Base-by-base conservation (phyloP, 2,329 filamentous ascomycete genomes). In the Teratosphaeria nubilosa region DNA sequence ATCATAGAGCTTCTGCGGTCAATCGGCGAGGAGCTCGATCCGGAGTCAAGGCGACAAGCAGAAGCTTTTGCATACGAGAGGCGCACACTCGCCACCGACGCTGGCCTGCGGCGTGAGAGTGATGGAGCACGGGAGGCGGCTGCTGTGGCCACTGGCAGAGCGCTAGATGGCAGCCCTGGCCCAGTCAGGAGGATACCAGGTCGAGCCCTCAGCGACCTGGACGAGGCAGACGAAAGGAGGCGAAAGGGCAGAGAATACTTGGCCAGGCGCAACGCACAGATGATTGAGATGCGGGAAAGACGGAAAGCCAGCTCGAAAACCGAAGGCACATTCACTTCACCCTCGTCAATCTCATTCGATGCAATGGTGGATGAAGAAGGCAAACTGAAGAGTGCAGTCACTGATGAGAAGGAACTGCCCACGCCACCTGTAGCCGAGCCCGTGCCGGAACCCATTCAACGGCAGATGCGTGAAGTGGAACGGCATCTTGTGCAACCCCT, bases 11-110 rank as follows among this genome's bases (percentile, higher is more conserved):
- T 82, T 14, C 70, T 86, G 32, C 78, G 84, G 65, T 79, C 76
- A 41, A 75, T 85, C 11, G 82, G 82, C 54, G 81, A 86, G 68
- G 82, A 84, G 55, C 77, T 85, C 41, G 77, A 82, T 55, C 79
- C 80, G 3, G 70, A 68, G 67, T 75, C 64, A 67, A 64, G 64
- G 60, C 69, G 60, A 58, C 58, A 70, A 70, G 58, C 68, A 30
- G 71, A 73, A 56, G 71, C 70, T 5, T 72, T 73, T 57, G 71
- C 71, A 5, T 73, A 64, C 59, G 69, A 73, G 59, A 70, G 70
- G 13, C 64, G 64, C 25, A 66, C 68, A 51, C 60, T 64, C 64
- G 69, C 64, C 65, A 72, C 58, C 52, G 65, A 69, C 60, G 64
- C 60, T 30, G 60, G 64, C 37, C 57, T 70, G 4, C 59, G 62